These are phyloP conservation scores for Globisporangium carolinianum DNA, from an alignment of 352 stramenopile genomes.

Conservation along the genomic window DNA sequence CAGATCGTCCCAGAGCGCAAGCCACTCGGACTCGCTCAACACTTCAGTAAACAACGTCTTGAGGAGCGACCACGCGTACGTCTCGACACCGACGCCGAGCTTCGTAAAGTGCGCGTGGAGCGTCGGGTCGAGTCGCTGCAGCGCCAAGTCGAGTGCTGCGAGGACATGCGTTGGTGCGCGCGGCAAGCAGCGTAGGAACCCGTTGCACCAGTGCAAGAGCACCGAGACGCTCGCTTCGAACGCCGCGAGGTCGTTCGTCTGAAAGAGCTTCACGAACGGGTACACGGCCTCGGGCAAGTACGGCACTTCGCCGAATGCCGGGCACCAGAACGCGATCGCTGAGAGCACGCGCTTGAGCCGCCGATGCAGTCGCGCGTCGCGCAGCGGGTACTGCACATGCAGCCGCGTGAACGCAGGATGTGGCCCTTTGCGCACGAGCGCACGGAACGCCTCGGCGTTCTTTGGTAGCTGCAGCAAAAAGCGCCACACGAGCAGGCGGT, in stretches of 20 bases:
- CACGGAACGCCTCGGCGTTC: slow-evolving; percentile 74
- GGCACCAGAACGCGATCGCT: slow-evolving; percentile 87
- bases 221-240: slow-evolving; percentile 86
- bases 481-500: slow-evolving; percentile 77
- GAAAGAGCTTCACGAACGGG: slow-evolving; percentile 85
- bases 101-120: slow-evolving; percentile 75
- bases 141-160: slow-evolving; percentile 52
- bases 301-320: slow-evolving; percentile 80
- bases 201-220: slow-evolving; percentile 79
- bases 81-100: slow-evolving; percentile 47
- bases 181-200: slow-evolving; percentile 79
- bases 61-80: slow-evolving; percentile 84
- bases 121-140: slow-evolving; percentile 62
- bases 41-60: slow-evolving; percentile 87
- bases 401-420: slow-evolving; percentile 67
- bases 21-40: slow-evolving; percentile 82
- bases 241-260: slow-evolving; percentile 80
- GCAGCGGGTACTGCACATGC: slow-evolving; percentile 72
- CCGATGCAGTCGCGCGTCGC: slow-evolving; percentile 62
- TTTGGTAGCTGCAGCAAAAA: slow-evolving; percentile 80
- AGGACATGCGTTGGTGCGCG: slow-evolving; percentile 76
- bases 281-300: slow-evolving; percentile 84
- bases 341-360: slow-evolving; percentile 77
- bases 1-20: slow-evolving; percentile 85
- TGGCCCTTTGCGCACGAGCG: slow-evolving; percentile 66